Percentiles rank a stretch among this genome's conserved stretches.
Conservation (phyloP, 352 stramenopile species). For the Pythium phragmiticola region DNA sequence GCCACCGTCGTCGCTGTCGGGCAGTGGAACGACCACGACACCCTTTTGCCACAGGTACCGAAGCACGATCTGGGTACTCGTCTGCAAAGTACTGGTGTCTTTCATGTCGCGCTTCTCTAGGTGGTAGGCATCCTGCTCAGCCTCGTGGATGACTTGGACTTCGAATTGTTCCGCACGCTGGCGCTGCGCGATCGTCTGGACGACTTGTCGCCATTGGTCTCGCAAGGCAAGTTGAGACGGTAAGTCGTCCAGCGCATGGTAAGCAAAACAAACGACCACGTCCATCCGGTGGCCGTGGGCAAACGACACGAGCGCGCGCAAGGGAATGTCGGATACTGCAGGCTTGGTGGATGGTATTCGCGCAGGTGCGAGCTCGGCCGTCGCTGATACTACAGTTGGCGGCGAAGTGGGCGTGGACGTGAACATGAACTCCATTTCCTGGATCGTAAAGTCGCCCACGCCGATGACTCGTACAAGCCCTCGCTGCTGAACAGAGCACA, state of each 20-base stretch:
- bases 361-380: background rate
- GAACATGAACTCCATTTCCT: constrained; percentile 63
- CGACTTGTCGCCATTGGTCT: constrained; percentile 31
- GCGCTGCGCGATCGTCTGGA: constrained; percentile 33
- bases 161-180: constrained; percentile 39
- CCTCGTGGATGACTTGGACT: constrained; percentile 42
- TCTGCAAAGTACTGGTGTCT: constrained; percentile 36
- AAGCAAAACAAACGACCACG: constrained; percentile 40
- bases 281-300: constrained; percentile 44
- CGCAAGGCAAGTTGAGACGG: constrained; percentile 18
- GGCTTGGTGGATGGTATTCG: background rate
- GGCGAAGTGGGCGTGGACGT: constrained; percentile 26
- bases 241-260: constrained; percentile 28
- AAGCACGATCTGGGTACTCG: constrained; percentile 35
- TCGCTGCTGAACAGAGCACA: constrained; percentile 35
- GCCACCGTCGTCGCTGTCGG: constrained; percentile 18
- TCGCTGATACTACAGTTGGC: constrained; percentile 29
- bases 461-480: constrained; percentile 44
- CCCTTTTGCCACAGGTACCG: constrained; percentile 56
- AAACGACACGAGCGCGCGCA: constrained; percentile 30
- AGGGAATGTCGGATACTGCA: background rate
- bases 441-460: constrained; percentile 41
- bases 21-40: constrained; percentile 42
- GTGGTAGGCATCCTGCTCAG: constrained; percentile 34
- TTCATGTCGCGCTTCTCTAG: constrained; percentile 29